Conservation (phyloP, 2,329 filamentous ascomycete species). For the Penicillium oxalicum region DNA sequence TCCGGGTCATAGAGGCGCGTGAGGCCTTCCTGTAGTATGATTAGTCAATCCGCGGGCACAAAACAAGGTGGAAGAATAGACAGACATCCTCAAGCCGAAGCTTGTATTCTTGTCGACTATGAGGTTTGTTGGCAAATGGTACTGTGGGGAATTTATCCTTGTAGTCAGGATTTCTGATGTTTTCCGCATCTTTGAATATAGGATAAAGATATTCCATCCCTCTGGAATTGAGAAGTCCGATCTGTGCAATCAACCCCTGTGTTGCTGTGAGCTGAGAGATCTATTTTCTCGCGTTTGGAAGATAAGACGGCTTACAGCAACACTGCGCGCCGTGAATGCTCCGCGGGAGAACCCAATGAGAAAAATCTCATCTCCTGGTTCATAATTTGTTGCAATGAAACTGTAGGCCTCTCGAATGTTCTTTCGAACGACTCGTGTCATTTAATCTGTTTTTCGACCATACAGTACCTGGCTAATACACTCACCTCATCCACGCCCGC, state of each 20-base stretch:
- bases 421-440: conserved; percentile 1
- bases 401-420: conserved; percentile 17
- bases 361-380: conserved; percentile 33
- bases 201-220: conserved; percentile 17
- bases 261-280: background rate
- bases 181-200: conserved; percentile 16
- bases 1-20: conserved; percentile 14
- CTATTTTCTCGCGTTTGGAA: background rate
- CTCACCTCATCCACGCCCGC: conserved; percentile 14
- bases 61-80: no score
- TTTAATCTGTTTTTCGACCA: background rate
- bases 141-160: conserved; percentile 16
- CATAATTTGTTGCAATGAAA: conserved; percentile 33
- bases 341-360: conserved; percentile 35
- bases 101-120: conserved; percentile 9
- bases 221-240: conserved; percentile 23
- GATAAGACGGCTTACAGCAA: conserved; percentile 19
- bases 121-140: conserved; percentile 14
- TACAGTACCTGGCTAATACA: background rate
- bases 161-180: conserved; percentile 10
- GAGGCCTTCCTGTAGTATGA: conserved; percentile 3
- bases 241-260: conserved; percentile 26
- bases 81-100: conserved; percentile 13
- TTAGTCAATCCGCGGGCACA: background rate
- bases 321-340: conserved; percentile 33